Percentiles rank a stretch among this genome's conserved stretches.
phyloP scores from a whole-genome alignment of 2,329 filamentous ascomycete species.

The Mycosphaerella sp. region DNA sequence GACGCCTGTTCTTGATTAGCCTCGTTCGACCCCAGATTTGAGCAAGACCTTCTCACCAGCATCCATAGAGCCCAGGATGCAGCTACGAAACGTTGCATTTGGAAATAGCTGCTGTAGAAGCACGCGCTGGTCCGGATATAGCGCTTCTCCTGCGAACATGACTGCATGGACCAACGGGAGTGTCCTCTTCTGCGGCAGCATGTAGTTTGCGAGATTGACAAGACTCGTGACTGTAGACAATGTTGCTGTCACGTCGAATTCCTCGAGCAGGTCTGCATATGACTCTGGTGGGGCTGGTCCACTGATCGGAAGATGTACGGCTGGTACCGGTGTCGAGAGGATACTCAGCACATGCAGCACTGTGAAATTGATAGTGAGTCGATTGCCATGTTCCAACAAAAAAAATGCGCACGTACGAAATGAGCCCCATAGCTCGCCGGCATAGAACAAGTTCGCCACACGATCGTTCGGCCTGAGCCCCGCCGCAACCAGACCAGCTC shows the following conservation, averaged over 20 bases:
- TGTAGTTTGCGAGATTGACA: constrained; percentile 3
- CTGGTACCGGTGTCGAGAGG: neutral
- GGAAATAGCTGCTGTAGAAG: constrained; percentile 1
- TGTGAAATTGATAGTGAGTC: neutral
- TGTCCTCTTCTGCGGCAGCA: neutral
- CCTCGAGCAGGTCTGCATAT: constrained; percentile 1
- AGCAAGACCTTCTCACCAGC: neutral
- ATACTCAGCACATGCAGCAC: constrained; percentile 2
- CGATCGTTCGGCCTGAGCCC: constrained; percentile 1
- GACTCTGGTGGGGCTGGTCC: neutral
- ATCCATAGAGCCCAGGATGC: constrained; percentile 2
- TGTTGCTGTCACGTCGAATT: constrained; percentile 4
- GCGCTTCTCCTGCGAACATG: constrained; percentile 3
- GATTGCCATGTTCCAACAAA: neutral
- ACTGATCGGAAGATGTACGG: constrained; percentile 4
- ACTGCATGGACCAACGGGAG: neutral
- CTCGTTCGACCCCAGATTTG: neutral
- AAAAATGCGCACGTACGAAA: neutral
- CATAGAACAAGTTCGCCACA: constrained; percentile 5
- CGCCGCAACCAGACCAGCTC: neutral
- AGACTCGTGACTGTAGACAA: constrained; percentile 4
- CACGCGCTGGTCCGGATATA: constrained; percentile 1
- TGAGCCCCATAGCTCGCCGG: neutral
- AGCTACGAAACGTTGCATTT: constrained; percentile 2
- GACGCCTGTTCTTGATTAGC: neutral